These are phyloP conservation scores for Coemansia sp. DNA, from an alignment of 192 early-diverging fungal species.

Conservation along the genomic window DNA sequence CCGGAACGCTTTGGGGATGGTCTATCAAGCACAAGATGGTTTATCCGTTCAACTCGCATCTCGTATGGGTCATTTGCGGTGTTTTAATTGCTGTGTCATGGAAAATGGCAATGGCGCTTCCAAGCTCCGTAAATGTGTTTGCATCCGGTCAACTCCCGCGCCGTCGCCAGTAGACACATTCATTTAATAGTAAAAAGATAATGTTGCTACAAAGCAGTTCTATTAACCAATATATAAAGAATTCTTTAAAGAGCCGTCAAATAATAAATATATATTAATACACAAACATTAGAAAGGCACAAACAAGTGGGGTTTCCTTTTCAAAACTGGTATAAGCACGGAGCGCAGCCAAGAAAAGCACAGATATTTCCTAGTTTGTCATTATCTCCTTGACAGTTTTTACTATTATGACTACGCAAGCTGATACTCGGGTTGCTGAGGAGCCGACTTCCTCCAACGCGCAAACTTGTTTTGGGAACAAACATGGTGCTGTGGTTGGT, in stretches of 20 bases:
- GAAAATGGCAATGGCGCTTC: constrained; percentile 15
- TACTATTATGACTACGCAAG: too few relatives aligned
- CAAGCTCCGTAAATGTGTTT: constrained; percentile 35
- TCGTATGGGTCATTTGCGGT: constrained; percentile 30
- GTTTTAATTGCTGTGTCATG: constrained; percentile 5
- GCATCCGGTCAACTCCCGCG: constrained; percentile 12
- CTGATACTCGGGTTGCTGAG: too few relatives aligned
- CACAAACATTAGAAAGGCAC: too few relatives aligned
- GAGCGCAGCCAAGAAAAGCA: too few relatives aligned
- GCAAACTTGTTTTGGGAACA: constrained; percentile 19
- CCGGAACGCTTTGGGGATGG: constrained; percentile 40
- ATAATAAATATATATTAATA: too few relatives aligned
- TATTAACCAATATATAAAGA: too few relatives aligned
- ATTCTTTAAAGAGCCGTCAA: background rate
- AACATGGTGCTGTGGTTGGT: constrained; percentile 27
- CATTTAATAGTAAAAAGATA: too few relatives aligned
- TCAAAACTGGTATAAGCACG: too few relatives aligned
- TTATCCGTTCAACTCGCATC: constrained; percentile 43
- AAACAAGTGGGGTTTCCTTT: too few relatives aligned
- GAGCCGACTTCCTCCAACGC: constrained; percentile 1
- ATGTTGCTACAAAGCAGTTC: too few relatives aligned
- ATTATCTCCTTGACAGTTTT: too few relatives aligned
- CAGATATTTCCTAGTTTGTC: too few relatives aligned
- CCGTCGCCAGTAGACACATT: background rate
- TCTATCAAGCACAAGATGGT: constrained; percentile 35